phyloP scores from a whole-genome alignment of 192 early-diverging fungal genomes.

The Mortierella hygrophila region DNA sequence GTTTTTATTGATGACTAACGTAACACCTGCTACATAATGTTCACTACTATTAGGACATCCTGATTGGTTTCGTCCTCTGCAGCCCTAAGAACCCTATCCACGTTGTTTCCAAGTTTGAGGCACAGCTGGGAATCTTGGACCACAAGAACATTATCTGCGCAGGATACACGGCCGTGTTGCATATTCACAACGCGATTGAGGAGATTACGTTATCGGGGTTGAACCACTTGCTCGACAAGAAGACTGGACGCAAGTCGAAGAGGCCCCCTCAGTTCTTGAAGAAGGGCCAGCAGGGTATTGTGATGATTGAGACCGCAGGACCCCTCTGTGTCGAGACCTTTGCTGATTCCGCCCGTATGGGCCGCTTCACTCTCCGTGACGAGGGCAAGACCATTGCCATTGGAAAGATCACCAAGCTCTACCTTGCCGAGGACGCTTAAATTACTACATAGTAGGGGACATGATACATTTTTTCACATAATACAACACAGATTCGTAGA shows the following conservation, averaged over 20 bases:
- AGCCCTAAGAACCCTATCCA: conserved; percentile 83
- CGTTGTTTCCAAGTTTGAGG: conserved; percentile 84
- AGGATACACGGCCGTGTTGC: conserved; percentile 94
- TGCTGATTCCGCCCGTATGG: conserved; percentile 89
- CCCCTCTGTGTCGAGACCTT: conserved; percentile 91
- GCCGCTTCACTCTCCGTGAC: conserved; percentile 98
- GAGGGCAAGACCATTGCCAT: conserved; percentile 97
- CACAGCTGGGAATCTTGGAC: conserved; percentile 91
- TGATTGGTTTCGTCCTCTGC: conserved; percentile 91
- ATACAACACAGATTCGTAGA: conserved; percentile 3
- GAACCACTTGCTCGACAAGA: conserved; percentile 94
- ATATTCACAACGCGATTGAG: conserved; percentile 90
- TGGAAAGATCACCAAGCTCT: conserved; percentile 92
- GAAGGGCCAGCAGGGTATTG: conserved; percentile 92
- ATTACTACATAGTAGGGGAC: not conserved
- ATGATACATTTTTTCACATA: not conserved
- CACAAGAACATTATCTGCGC: conserved; percentile 97
- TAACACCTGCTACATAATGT: not conserved
- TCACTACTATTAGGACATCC: conserved; percentile 73
- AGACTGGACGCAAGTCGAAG: conserved; percentile 91
- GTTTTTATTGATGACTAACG: not conserved
- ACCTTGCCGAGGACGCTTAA: conserved; percentile 26
- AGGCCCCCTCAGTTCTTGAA: conserved; percentile 93
- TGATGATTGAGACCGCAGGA: conserved; percentile 80
- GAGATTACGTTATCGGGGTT: conserved; percentile 87